These are phyloP conservation scores for Xylaria cubensis DNA, from an alignment of 495 filamentous ascomycete genomes.

Conservation along the genomic window DNA sequence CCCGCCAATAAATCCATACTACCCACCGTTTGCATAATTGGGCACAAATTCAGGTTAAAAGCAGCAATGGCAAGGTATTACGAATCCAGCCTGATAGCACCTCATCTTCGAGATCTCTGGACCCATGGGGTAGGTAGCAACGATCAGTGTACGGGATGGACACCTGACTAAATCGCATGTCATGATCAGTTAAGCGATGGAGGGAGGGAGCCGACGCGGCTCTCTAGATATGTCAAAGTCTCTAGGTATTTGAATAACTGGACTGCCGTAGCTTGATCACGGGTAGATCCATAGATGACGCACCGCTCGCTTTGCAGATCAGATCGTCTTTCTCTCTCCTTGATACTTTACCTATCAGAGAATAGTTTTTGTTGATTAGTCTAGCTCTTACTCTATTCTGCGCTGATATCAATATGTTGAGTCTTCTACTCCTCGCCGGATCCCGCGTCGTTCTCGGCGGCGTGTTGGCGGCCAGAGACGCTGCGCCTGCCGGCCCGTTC, in stretches of 20 bases:
- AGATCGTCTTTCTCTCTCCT: background rate
- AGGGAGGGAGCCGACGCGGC: background rate
- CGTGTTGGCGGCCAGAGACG: background rate
- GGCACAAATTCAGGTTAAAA: background rate
- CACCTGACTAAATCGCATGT: conserved; percentile 22
- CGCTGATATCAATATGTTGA: too few relatives aligned
- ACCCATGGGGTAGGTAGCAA: background rate
- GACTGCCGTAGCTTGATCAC: background rate
- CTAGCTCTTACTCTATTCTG: too few relatives aligned
- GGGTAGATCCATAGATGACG: conserved; percentile 3
- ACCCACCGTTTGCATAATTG: background rate
- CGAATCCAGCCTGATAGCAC: background rate
- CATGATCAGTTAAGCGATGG: conserved; percentile 8
- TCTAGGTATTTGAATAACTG: conserved; percentile 7
- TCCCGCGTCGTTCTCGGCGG: conserved; percentile 8
- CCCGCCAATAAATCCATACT: background rate
- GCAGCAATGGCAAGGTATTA: background rate
- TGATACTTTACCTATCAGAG: background rate
- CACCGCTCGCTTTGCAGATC: background rate
- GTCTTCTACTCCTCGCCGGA: background rate
- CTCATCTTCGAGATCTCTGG: background rate
- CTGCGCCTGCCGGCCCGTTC: background rate
- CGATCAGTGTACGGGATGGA: background rate
- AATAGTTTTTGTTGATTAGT: background rate
- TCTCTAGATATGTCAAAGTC: too few relatives aligned